A percentile compares a stretch with the other conserved stretches of the same genome.
Conservation (phyloP, 2,329 filamentous ascomycete species). For the Aureobasidium sp. region DNA sequence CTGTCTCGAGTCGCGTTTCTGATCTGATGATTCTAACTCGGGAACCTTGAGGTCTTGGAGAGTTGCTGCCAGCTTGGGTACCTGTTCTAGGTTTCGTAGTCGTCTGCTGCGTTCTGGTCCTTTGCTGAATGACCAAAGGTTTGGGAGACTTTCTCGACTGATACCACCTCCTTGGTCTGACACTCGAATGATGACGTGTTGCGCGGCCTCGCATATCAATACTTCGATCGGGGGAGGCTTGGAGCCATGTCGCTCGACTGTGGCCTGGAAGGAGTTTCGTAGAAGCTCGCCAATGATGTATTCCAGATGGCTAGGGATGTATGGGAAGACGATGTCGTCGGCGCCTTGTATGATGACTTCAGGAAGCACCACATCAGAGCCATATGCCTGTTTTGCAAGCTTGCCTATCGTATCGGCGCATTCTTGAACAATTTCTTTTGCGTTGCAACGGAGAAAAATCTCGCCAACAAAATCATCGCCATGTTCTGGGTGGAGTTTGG, state of each 20-base stretch:
- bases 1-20: conserved; percentile 11
- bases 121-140: conserved; percentile 96
- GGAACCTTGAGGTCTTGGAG: conserved; percentile 69
- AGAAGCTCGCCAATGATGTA: conserved; percentile 95
- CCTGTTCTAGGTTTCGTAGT: conserved; percentile 76
- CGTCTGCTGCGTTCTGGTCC: conserved; percentile 71
- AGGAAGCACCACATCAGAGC: conserved; percentile 63
- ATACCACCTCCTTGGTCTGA: conserved; percentile 95
- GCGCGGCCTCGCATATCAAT: conserved; percentile 84
- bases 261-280: conserved; percentile 88
- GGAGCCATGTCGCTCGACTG: conserved; percentile 61
- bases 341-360: conserved; percentile 70
- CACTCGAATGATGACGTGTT: conserved; percentile 93
- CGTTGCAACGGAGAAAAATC: conserved; percentile 88
- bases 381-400: conserved; percentile 69
- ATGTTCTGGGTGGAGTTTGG: conserved; percentile 49
- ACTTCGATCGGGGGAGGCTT: conserved; percentile 86
- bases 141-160: conserved; percentile 72
- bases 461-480: conserved; percentile 85
- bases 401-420: conserved; percentile 71
- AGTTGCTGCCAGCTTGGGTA: conserved; percentile 88
- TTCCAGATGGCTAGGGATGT: conserved; percentile 78
- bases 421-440: conserved; percentile 77
- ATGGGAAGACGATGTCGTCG: conserved; percentile 88
- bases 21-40: not conserved